These are phyloP conservation scores for Sarocladiaceae sp. DNA, from an alignment of 2,329 filamentous ascomycete genomes.

Conservation along the genomic window DNA sequence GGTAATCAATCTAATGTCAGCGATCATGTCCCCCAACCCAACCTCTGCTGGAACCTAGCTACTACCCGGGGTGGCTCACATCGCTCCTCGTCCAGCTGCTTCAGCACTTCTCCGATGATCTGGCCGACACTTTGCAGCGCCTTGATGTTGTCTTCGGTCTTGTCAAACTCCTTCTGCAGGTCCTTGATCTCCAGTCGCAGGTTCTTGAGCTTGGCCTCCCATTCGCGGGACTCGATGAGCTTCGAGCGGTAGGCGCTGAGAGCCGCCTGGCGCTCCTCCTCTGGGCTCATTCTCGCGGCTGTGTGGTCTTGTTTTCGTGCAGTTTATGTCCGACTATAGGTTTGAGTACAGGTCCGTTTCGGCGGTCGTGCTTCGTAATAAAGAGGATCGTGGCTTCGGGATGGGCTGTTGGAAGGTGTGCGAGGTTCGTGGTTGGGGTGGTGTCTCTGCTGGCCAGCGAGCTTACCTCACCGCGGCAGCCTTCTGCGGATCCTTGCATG, in stretches of 20 bases:
- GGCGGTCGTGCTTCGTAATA: too few relatives aligned
- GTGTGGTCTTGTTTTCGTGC: too few relatives aligned
- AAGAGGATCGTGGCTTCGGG: not conserved
- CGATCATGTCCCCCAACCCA: not conserved
- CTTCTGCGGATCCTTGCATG: constrained; percentile 23
- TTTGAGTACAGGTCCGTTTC: too few relatives aligned
- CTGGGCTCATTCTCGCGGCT: constrained; percentile 39
- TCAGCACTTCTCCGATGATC: constrained; percentile 98
- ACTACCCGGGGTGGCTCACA: constrained; percentile 55
- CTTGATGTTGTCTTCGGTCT: constrained; percentile 99
- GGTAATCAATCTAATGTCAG: not conserved
- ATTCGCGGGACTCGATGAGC: constrained; percentile 92
- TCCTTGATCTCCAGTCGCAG: constrained; percentile 94
- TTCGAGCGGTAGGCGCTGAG: constrained; percentile 73
- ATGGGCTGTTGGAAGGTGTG: not conserved
- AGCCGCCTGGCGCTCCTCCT: constrained; percentile 60
- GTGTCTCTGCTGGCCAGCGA: constrained; percentile 15
- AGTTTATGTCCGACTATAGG: too few relatives aligned
- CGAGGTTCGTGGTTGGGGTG: constrained; percentile 14
- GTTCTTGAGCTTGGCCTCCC: constrained; percentile 95
- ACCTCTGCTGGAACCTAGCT: not conserved
- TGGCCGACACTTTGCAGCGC: constrained; percentile 97
- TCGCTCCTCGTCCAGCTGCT: constrained; percentile 97
- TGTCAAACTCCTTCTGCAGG: constrained; percentile 88
- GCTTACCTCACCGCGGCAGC: constrained; percentile 37